Base-by-base conservation (phyloP, 2,329 filamentous ascomycete genomes). In the Fusarium lateritium region DNA sequence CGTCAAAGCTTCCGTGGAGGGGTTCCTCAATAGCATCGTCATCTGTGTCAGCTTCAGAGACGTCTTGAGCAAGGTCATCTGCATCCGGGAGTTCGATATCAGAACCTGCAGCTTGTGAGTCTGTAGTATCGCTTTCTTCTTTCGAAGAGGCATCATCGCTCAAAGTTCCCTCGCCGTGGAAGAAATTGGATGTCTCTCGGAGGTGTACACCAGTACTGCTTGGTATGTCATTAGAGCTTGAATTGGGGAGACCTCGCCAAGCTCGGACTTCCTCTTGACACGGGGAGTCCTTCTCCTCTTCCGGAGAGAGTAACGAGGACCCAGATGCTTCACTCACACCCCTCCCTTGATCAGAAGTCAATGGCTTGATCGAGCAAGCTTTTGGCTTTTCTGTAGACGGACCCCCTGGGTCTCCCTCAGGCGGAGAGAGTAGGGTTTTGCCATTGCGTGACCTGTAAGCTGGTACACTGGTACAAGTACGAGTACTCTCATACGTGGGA, bases 231-330 rank as follows among this genome's bases (percentile, higher is more conserved):
- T 36, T 33, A 39, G 34, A 24, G 36, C 33, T 24, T 24, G 19
- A 19, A 22, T 26, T 15, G 17, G 40, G 13, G 7, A 17, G 21
- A n/a, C 10, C n/a, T 31, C 31, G 21, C 19, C 46, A 45, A 45
- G 61, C 21, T 44, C 45, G 22, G 46, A 24, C 56, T 39, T 46
- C n/a, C 46, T 19, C 36, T 36, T 42, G 45, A 22, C 56, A 43
- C 50, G 13, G 40, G 6, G 26, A 26, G 38, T 31, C 47, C 10
- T 38, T 14, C 21, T 36, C 21, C 49, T 56, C 33, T 24, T 57
- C 57, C 47, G 21, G 21, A 36, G 43, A 42, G n/a, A 46, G 24
- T n/a, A 63, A 19, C 14, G 21, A 17, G 7, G n/a, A 36, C 38
- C 14, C 15, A 40, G 15, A 34, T 39, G 33, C 24, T 42, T 26